A percentile compares a stretch with the other conserved stretches of the same genome.
These are phyloP conservation scores for Zygosaccharomyces bisporus DNA, from an alignment of 805 yeast genomes.

Conservation along the genomic window DNA sequence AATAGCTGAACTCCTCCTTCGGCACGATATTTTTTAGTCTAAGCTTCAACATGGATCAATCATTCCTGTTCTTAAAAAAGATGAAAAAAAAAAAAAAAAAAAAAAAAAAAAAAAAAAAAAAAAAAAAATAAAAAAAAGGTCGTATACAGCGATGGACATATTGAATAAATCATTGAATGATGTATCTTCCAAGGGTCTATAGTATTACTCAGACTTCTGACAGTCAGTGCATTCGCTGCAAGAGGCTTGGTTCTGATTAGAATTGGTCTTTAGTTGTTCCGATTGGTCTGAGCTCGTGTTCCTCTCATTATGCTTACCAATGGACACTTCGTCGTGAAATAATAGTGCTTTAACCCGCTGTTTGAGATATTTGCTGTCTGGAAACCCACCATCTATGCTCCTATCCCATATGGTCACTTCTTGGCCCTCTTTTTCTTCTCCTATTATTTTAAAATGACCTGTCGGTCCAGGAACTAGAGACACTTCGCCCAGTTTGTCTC, in stretches of 20 bases:
- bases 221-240: constrained; percentile 5
- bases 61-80: constrained; percentile 3
- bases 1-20: neutral
- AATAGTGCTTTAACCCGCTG: constrained; percentile 53
- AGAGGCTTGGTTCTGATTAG: neutral
- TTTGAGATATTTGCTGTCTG: constrained; percentile 78
- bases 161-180: neutral
- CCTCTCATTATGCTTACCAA: constrained; percentile 27
- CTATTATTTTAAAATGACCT: constrained; percentile 60
- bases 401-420: constrained; percentile 56
- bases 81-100: neutral
- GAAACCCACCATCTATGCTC: constrained; percentile 66
- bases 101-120: neutral
- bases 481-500: constrained; percentile 51
- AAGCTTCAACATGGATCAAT: neutral
- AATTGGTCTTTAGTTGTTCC: constrained; percentile 3
- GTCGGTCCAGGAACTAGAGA: constrained; percentile 45
- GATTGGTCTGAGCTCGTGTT: constrained; percentile 16
- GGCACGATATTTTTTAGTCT: neutral
- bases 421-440: constrained; percentile 33
- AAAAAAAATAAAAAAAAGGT: neutral
- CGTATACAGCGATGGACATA: constrained; percentile 1
- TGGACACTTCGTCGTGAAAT: constrained; percentile 18
- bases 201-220: neutral
- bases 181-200: neutral